Percentiles rank a stretch among this genome's conserved stretches.
These are phyloP conservation scores for Pseudogymnoascus sp. DNA, from an alignment of 2,329 filamentous ascomycete genomes.

Conservation along the genomic window DNA sequence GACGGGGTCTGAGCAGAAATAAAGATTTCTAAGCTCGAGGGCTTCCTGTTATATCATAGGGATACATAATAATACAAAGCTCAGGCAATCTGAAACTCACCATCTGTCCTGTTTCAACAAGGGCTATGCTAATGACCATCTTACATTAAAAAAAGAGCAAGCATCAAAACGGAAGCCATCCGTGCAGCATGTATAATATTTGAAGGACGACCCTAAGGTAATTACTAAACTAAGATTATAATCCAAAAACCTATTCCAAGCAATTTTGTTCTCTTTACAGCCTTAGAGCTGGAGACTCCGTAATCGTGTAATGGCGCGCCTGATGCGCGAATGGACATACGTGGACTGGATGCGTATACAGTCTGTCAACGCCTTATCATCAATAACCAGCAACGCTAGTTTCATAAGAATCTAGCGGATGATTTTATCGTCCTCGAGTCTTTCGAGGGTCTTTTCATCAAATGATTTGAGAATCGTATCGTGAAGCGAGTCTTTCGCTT, in stretches of 20 bases:
- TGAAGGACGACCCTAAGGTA: neutral
- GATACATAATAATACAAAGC: slow-evolving; percentile 1
- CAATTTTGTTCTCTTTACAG: neutral
- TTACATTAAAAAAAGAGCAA: neutral
- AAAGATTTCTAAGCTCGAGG: slow-evolving; percentile 6
- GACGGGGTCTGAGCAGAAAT: neutral
- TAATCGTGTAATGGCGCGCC: neutral
- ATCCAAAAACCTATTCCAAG: neutral
- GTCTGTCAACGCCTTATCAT: neutral
- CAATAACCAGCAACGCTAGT: neutral
- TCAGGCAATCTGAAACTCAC: neutral
- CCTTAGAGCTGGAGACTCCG: neutral
- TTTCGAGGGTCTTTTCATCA: neutral
- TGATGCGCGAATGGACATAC: neutral
- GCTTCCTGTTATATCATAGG: neutral
- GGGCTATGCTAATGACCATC: neutral
- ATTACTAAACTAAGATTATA: neutral
- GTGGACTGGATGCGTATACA: neutral
- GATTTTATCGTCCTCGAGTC: neutral
- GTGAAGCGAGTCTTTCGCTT: neutral
- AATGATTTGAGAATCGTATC: neutral
- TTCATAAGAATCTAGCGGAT: neutral
- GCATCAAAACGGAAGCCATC: neutral
- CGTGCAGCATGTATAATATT: neutral
- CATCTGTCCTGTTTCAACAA: neutral